Base-by-base conservation (phyloP, 768 basidiomycete genomes). In the Clitopilus passeckerianus region DNA sequence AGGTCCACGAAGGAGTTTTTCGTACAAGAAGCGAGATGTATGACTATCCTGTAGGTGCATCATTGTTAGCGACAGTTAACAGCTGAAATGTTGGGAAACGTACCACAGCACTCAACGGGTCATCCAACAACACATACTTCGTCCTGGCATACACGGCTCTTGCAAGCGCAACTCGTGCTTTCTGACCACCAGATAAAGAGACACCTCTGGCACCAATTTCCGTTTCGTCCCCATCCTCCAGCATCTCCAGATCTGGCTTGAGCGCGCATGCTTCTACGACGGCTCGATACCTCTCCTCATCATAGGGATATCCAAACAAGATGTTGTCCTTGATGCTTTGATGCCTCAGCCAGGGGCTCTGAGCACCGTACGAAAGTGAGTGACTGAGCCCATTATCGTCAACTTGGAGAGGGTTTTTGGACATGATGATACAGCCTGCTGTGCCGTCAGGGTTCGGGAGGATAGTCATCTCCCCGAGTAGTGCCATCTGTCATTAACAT, bases 211-310 rank as follows among this genome's bases (percentile, higher is more conserved):
- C 86, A 14, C 93, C 93, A 63, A 95, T 91, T 72, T 93, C 89
- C 1, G 92, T 94, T 57, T 72, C 75, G 67, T 93, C 94, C 0
- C 96, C 96, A 65, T 95, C 87, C 59, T 95, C 91, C 1, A 98
- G 71, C 10, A 94, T 81, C 5, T 89, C 83, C 59, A 98, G 71
- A 75, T 98, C 96, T 0, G 89, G 85, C 27, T 69, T 74, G 56
- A 98, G 71, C 0, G 93, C 94, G 67, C 95, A 98, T 14, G 85
- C 89, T 56, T 93, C 87, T n/a, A 95, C 69, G 24, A 93, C 91
- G 0, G 75, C 77, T 9, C 87, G 73, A 63, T 95, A 95, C 54
- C 91, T 77, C 61, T 86, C 84, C 61, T 90, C 84, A 56, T 90
- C 88, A 61, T 76, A 84, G 1, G 86, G 85, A 62, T 82, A 81